Conservation (phyloP, 2,329 filamentous ascomycete genomes). For the Colletotrichum sp. region DNA sequence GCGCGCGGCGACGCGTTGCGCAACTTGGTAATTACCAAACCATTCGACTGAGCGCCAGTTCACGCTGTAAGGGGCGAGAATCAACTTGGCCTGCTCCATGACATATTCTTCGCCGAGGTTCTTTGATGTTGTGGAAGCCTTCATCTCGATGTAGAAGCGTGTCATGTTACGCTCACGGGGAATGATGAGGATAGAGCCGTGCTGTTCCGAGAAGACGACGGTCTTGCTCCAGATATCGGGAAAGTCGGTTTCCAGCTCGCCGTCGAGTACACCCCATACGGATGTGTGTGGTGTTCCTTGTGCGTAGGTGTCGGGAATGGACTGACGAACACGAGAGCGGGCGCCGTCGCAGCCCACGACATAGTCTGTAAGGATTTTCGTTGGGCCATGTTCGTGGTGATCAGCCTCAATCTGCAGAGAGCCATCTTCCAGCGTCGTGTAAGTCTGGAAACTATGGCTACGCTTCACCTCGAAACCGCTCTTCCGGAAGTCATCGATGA, state of each 20-base stretch:
- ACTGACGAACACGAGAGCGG: slow-evolving; percentile 57
- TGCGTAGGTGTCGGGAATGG: slow-evolving; percentile 46
- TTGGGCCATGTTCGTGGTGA: background rate
- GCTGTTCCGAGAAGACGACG: slow-evolving; percentile 55
- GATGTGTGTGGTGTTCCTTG: slow-evolving; percentile 40
- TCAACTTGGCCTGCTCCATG: slow-evolving; percentile 54
- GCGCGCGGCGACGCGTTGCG: slow-evolving; percentile 71
- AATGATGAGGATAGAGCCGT: slow-evolving; percentile 64
- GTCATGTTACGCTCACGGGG: slow-evolving; percentile 64
- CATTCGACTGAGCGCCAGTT: slow-evolving; percentile 66
- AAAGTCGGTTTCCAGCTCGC: slow-evolving; percentile 63
- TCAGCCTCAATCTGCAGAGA: background rate
- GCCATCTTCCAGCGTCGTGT: background rate
- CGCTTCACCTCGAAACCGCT: slow-evolving; percentile 54
- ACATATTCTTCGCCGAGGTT: slow-evolving; percentile 60
- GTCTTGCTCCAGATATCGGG: slow-evolving; percentile 67
- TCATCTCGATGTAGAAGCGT: slow-evolving; percentile 43
- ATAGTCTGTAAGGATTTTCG: slow-evolving; percentile 47
- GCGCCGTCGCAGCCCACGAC: slow-evolving; percentile 65
- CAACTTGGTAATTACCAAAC: slow-evolving; percentile 76
- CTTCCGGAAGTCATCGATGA: slow-evolving; percentile 58
- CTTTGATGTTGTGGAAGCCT: slow-evolving; percentile 42
- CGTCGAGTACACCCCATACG: slow-evolving; percentile 63
- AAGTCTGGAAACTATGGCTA: background rate
- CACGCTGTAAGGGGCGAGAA: slow-evolving; percentile 47